phyloP scores from a whole-genome alignment of 208 protist species.

The Crithidia sp. region DNA sequence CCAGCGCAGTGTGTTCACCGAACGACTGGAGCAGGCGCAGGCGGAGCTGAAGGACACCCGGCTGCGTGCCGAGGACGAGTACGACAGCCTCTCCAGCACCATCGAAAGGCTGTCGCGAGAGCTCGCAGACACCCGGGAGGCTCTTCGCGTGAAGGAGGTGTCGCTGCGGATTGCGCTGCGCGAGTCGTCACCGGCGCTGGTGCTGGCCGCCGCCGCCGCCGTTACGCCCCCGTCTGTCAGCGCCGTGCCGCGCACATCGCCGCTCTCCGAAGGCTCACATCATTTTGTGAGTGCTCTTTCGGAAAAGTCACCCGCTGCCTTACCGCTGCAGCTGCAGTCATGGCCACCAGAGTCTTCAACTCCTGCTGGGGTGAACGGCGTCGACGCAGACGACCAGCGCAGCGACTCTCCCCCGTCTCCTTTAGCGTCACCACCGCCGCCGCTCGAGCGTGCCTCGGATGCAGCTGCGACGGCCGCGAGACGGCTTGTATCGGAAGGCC shows the following conservation, averaged over 20 bases:
- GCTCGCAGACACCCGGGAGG: conserved; percentile 30
- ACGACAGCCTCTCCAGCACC: conserved; percentile 22
- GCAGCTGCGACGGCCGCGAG: neutral
- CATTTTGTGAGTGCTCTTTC: neutral
- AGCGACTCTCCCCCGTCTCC: conserved; percentile 7
- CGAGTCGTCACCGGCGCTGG: conserved; percentile 18
- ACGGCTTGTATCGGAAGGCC: no score
- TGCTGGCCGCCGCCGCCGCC: neutral
- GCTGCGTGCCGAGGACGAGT: conserved; percentile 35
- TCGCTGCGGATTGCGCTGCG: conserved; percentile 56
- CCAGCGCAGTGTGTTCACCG: conserved; percentile 37
- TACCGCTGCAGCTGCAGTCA: neutral
- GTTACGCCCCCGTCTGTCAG: neutral
- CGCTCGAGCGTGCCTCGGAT: neutral
- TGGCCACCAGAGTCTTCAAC: neutral
- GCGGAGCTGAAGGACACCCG: conserved; percentile 28
- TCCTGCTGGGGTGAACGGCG: neutral
- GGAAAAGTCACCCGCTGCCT: neutral
- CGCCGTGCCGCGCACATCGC: neutral
- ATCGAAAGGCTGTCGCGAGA: conserved; percentile 25
- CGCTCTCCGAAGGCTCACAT: neutral
- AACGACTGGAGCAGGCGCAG: conserved; percentile 31
- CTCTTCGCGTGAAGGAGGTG: conserved; percentile 43
- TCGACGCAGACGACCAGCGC: neutral
- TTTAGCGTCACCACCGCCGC: neutral